phyloP scores from a whole-genome alignment of 192 early-diverging fungal genomes.

The Entomortierella parvispora region DNA sequence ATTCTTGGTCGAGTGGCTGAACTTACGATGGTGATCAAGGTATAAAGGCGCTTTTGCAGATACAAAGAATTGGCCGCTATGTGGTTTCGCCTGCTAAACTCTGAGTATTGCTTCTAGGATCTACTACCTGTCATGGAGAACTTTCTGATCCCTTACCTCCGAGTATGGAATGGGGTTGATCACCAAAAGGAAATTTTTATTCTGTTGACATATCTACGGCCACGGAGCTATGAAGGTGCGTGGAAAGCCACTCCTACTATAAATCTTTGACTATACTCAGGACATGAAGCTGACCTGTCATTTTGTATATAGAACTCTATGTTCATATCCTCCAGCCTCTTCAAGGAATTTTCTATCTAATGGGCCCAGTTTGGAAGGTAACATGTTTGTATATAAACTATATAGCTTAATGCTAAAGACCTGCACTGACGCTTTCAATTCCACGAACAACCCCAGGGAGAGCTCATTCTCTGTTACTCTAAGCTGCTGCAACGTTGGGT shows the following conservation, averaged over 20 bases:
- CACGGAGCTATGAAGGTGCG: conserved; percentile 56
- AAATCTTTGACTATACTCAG: neutral
- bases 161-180: conserved; percentile 59
- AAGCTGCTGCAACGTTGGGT: conserved; percentile 56
- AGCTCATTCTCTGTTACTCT: conserved; percentile 55
- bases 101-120: conserved; percentile 52
- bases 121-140: conserved; percentile 59
- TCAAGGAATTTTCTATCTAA: conserved; percentile 42
- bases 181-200: conserved; percentile 57
- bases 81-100: no score
- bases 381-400: neutral
- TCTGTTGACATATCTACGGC: conserved; percentile 56
- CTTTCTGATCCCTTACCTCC: conserved; percentile 55
- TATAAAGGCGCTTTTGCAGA: no score
- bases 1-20: conserved; percentile 50
- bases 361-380: conserved; percentile 62
- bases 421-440: neutral
- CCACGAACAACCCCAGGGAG: no score
- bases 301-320: conserved; percentile 47
- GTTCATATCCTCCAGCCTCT: conserved; percentile 53
- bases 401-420: neutral
- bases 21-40: conserved; percentile 59
- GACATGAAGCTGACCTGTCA: neutral
- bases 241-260: neutral
- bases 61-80: neutral